phyloP scores from a whole-genome alignment of 768 basidiomycete species.

The Infundibulicybe gibba region DNA sequence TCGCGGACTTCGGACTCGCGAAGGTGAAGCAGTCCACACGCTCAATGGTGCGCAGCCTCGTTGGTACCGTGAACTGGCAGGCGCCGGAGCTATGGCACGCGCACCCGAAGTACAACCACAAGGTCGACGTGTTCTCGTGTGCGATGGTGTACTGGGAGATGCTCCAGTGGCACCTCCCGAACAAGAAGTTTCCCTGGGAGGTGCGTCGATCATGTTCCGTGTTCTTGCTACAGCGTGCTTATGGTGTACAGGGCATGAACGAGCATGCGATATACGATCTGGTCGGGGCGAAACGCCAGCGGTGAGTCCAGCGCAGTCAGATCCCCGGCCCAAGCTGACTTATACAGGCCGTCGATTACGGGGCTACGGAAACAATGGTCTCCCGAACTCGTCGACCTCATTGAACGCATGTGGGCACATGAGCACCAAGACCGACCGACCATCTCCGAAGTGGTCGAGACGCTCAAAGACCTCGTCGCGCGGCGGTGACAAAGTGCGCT shows the following conservation, averaged over 20 bases:
- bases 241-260: constrained; percentile 73
- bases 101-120: constrained; percentile 97
- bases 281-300: constrained; percentile 85
- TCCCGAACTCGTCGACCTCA: constrained; percentile 81
- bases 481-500: constrained; percentile 12
- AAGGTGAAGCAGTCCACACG: constrained; percentile 97
- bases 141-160: constrained; percentile 99
- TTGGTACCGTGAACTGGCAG: constrained; percentile 99
- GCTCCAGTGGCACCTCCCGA: constrained; percentile 86
- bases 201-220: constrained; percentile 31
- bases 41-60: constrained; percentile 95
- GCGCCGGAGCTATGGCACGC: constrained; percentile 98
- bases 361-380: constrained; percentile 91
- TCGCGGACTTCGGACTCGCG: constrained; percentile 98
- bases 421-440: constrained; percentile 87
- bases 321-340: neutral
- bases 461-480: constrained; percentile 60
- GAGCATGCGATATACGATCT: constrained; percentile 97
- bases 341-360: constrained; percentile 66
- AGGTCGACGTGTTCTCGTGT: constrained; percentile 96
- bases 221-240: neutral
- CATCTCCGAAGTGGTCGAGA: constrained; percentile 84
- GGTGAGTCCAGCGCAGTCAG: constrained; percentile 40
- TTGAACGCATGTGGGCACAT: constrained; percentile 96
- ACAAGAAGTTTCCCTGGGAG: constrained; percentile 97